Evolutionary conservation across 1,284 basidiomycete genomes (phyloP), one percentile per base, ranked within the genome.

Genomic region (Calocybe gambosa): DNA sequence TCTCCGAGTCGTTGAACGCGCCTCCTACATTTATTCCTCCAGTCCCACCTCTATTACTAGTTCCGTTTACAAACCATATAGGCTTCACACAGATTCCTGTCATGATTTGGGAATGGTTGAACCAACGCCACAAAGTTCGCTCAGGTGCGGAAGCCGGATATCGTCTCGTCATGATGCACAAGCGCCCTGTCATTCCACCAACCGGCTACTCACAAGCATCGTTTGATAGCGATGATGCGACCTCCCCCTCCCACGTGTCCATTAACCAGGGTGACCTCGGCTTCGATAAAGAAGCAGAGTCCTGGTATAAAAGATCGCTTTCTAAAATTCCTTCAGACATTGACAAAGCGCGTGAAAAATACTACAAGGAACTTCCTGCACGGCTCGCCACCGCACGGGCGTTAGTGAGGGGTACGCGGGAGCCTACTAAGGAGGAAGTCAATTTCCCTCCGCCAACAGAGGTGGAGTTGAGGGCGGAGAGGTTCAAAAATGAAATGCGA

Each of bases 101-200:
- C 53, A 94, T 96, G 85, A 80, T 97, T 46, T 85, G 81, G 75
- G 86, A 86, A 56, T 95, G 92, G 67, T 98, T 97, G 74, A 93
- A 93, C 59, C 84, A 89, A 61, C 82, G 92, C n/a, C 68, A 81
- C 45, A 82, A 86, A 55, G 90, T 91, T 5, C 75, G 68, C 3
- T 67, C 78, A 15, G 94, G 94, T 33, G 88, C 87, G 13, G 85
- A 96, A 55, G 85, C 86, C 7, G 93, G 84, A 0, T 84, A 91
- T 58, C 71, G 74, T 20, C 72, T 98, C 45, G 78, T 95, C 50
- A 74, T 78, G 61, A 74, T 73, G 18, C 60, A 72, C 36, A 80
- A 79, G 1, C 80, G 91, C 19, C 81, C 85, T 1, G 77, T 96
- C 50, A 62, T 65, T 20, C 71, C 75, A 19, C 56, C 61, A 6